Percentiles rank a stretch among this genome's conserved stretches.
These are phyloP conservation scores for Lactarius vividus DNA, from an alignment of 768 basidiomycete genomes.

Conservation along the genomic window DNA sequence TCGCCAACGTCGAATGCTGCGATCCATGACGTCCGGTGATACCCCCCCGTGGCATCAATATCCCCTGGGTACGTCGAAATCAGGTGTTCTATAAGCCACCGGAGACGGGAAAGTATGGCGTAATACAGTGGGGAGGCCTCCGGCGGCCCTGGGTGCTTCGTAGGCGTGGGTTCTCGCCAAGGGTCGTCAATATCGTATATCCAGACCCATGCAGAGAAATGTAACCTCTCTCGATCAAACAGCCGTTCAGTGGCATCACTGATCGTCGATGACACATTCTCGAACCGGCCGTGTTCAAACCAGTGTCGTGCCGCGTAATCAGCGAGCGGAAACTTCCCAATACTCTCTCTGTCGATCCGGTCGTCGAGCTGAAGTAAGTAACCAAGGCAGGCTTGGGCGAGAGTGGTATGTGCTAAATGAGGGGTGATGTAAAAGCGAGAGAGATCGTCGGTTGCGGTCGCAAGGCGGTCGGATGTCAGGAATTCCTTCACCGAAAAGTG, in stretches of 20 bases:
- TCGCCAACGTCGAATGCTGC: background rate
- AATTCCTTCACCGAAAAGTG: too few relatives aligned
- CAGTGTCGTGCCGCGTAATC: too few relatives aligned
- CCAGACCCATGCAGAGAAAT: slow-evolving; percentile 7
- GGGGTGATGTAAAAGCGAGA: background rate
- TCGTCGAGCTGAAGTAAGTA: background rate
- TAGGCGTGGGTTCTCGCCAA: background rate
- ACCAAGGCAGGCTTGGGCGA: background rate
- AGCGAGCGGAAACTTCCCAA: too few relatives aligned
- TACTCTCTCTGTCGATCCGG: background rate
- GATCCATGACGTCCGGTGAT: background rate
- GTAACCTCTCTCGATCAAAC: background rate
- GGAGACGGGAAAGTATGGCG: background rate
- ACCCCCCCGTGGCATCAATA: background rate
- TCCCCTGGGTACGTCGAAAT: background rate
- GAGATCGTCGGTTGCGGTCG: background rate
- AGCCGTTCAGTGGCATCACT: too few relatives aligned
- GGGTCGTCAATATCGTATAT: background rate
- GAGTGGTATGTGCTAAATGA: background rate
- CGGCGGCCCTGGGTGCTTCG: too few relatives aligned
- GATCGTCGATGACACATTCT: too few relatives aligned
- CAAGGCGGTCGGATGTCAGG: too few relatives aligned
- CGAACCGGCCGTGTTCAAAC: too few relatives aligned
- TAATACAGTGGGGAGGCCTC: slow-evolving; percentile 1
- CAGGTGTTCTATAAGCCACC: background rate